Evolutionary conservation across 2,329 filamentous ascomycete species (phyloP).

Genomic region (Colletotrichum sp.): DNA sequence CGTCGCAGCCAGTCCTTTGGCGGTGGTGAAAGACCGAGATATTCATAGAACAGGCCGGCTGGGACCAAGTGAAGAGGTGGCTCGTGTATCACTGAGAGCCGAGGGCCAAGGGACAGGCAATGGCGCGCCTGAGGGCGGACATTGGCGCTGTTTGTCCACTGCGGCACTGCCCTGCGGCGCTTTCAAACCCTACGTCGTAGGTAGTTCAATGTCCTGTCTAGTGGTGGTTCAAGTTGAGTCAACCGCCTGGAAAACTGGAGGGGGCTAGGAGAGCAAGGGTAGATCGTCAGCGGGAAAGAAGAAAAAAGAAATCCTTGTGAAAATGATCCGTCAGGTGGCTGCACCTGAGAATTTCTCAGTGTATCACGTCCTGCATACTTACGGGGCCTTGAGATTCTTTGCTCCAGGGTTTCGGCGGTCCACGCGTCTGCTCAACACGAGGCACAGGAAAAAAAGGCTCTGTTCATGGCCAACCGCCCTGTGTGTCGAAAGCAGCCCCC

Average conservation of each 20-base stretch:
- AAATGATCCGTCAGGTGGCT: constrained; percentile 7
- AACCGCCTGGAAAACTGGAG: background rate
- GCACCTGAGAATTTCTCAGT: constrained; percentile 14
- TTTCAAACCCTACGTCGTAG: background rate
- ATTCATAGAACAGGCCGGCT: constrained; percentile 17
- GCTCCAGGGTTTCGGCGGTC: constrained; percentile 8
- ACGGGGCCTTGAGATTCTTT: constrained; percentile 13
- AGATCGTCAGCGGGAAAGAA: background rate
- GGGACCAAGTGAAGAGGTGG: background rate
- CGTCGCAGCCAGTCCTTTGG: background rate
- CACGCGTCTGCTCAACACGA: constrained; percentile 15
- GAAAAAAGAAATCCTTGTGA: background rate
- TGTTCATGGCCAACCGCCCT: background rate
- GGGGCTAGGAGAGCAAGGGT: background rate
- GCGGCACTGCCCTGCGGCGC: background rate
- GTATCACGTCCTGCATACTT: constrained; percentile 17
- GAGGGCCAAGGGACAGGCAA: background rate
- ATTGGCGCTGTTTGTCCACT: background rate
- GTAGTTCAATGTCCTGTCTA: background rate
- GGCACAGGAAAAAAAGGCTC: background rate
- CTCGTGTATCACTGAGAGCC: background rate
- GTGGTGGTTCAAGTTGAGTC: background rate
- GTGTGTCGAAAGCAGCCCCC: background rate
- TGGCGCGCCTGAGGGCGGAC: background rate
- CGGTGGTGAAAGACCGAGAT: constrained; percentile 10